Percentiles rank a stretch among this genome's conserved stretches.
These are phyloP conservation scores for Talaromyces pinophilus DNA, from an alignment of 2,329 filamentous ascomycete species.

Conservation along the genomic window DNA sequence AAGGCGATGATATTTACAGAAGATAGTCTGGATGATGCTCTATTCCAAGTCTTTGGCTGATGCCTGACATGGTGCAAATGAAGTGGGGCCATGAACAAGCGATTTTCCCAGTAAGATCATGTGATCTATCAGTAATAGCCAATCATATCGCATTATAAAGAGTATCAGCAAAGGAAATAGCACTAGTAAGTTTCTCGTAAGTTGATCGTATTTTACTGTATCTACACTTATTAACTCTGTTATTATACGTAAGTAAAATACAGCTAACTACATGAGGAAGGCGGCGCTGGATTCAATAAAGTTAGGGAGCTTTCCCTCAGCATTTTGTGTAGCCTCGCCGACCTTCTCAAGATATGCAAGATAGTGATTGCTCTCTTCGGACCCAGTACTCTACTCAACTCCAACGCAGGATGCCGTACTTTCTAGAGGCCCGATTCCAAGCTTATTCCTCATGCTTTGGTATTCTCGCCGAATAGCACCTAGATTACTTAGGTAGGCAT, in stretches of 20 bases:
- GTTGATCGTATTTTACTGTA: neutral
- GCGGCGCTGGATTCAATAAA: neutral
- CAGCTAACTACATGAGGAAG: neutral
- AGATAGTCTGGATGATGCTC: neutral
- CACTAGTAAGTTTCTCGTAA: neutral
- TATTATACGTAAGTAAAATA: neutral
- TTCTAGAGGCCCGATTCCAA: neutral
- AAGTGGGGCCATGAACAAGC: constrained; percentile 12
- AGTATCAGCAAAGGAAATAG: neutral
- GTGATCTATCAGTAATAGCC: neutral
- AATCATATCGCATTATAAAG: neutral
- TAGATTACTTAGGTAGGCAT: too few relatives aligned
- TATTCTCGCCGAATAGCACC: too few relatives aligned
- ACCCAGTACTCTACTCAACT: neutral
- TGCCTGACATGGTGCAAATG: constrained; percentile 7
- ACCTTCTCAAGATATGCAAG: neutral
- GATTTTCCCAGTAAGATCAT: neutral
- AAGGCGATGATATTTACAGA: neutral
- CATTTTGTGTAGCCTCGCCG: neutral
- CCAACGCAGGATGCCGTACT: neutral
- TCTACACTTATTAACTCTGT: neutral
- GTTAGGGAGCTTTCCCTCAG: neutral
- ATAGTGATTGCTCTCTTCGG: neutral
- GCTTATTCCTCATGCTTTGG: neutral
- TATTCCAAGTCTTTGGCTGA: neutral